Conservation (phyloP, 225 moss, liverwort and hornwort genomes). For the Physcomitrellopsis africana region DNA sequence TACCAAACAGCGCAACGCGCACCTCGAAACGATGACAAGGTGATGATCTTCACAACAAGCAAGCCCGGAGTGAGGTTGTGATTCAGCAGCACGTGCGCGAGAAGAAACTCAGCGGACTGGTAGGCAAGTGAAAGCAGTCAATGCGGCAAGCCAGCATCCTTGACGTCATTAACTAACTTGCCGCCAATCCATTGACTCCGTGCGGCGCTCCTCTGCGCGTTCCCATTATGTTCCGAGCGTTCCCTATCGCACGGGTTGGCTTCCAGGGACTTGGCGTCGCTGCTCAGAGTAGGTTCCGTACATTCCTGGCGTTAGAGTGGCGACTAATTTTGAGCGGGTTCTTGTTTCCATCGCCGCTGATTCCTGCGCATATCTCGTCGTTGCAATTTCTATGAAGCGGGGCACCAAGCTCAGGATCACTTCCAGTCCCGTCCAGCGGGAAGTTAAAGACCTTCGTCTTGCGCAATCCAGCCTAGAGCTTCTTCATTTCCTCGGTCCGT, state of each 20-base stretch:
- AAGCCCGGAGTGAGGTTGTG: not conserved
- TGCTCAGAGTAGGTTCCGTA: not conserved
- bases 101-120: conserved; percentile 12
- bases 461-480: no score
- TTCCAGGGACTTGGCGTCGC: not conserved
- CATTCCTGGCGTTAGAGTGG: no score
- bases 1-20: conserved; percentile 18
- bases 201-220: not conserved
- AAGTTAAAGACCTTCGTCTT: no score
- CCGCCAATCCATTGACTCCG: conserved; percentile 25
- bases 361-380: no score
- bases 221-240: not conserved
- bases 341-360: no score
- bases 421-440: no score
- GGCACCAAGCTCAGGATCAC: no score
- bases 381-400: no score
- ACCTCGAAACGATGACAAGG: conserved; percentile 39
- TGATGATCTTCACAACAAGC: not conserved
- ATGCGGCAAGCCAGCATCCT: conserved; percentile 24
- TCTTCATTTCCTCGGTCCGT: no score
- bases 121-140: conserved; percentile 10
- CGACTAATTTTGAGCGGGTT: no score
- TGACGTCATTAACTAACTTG: conserved; percentile 26
- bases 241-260: not conserved
- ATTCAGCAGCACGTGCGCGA: not conserved